phyloP scores from a whole-genome alignment of 768 basidiomycete genomes.

The Phylloporus rhodoxanthus region DNA sequence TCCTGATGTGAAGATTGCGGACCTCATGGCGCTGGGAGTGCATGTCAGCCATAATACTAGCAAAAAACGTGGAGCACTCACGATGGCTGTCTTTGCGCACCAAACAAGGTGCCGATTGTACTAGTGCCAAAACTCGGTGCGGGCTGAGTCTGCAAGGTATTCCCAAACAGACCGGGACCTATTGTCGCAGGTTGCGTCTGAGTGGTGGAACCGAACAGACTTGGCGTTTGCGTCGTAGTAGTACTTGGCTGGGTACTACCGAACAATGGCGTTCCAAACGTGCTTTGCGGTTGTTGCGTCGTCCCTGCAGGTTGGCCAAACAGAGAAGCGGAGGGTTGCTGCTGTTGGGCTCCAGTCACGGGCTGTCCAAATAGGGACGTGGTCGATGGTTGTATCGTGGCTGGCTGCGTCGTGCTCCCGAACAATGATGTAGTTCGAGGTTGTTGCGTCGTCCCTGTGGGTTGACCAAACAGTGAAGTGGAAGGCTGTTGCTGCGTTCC shows the following conservation, averaged over 20 bases:
- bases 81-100: conserved; percentile 31
- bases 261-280: conserved; percentile 33
- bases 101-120: conserved; percentile 17
- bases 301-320: conserved; percentile 33
- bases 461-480: conserved; percentile 35
- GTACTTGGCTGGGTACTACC: conserved; percentile 15
- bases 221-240: conserved; percentile 8
- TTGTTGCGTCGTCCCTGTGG: conserved; percentile 20
- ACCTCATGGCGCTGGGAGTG: conserved; percentile 25
- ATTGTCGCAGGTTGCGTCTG: conserved; percentile 17
- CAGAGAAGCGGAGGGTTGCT: conserved; percentile 28
- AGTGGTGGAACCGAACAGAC: conserved; percentile 16
- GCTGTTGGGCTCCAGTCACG: conserved; percentile 30
- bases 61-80: conserved; percentile 8
- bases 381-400: conserved; percentile 9
- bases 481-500: conserved; percentile 32
- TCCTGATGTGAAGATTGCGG: neutral
- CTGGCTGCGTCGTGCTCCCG: conserved; percentile 12
- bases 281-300: conserved; percentile 19
- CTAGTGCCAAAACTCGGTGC: neutral
- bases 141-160: conserved; percentile 7
- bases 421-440: conserved; percentile 28
- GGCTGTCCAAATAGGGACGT: conserved; percentile 28
- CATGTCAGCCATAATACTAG: neutral
- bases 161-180: conserved; percentile 26